Percentiles rank a stretch among this genome's conserved stretches.
These are phyloP conservation scores for Ceratocystis colombiana DNA, from an alignment of 2,329 filamentous ascomycete species.

Conservation along the genomic window DNA sequence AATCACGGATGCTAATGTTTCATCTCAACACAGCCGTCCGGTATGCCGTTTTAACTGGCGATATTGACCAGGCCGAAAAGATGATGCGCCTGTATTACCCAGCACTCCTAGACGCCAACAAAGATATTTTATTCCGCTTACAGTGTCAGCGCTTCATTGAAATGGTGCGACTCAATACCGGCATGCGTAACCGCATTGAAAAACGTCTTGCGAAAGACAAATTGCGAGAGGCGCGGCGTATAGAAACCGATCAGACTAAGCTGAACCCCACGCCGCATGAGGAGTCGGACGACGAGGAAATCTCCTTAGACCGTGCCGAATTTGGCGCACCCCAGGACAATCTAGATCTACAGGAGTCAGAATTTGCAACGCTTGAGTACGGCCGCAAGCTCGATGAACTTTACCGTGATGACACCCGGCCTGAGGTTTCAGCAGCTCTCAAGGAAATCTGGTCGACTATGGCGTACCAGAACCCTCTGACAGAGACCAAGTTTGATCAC, in stretches of 20 bases:
- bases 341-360: slow-evolving; percentile 39
- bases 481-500: slow-evolving; percentile 63
- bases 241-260: slow-evolving; percentile 44
- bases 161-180: slow-evolving; percentile 67
- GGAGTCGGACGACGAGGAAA: background rate
- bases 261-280: slow-evolving; percentile 11
- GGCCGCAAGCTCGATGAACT: slow-evolving; percentile 69
- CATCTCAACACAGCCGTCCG: slow-evolving; percentile 58
- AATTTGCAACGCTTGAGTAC: slow-evolving; percentile 64
- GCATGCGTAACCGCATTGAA: slow-evolving; percentile 28
- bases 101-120: slow-evolving; percentile 65
- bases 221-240: background rate
- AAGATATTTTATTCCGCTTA: slow-evolving; percentile 77
- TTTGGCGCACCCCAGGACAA: background rate
- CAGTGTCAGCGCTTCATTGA: slow-evolving; percentile 90
- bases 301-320: background rate
- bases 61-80: slow-evolving; percentile 84
- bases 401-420: slow-evolving; percentile 60
- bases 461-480: slow-evolving; percentile 72
- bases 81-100: slow-evolving; percentile 70
- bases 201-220: slow-evolving; percentile 29
- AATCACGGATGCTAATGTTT: background rate
- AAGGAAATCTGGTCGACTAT: slow-evolving; percentile 80
- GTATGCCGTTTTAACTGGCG: slow-evolving; percentile 75
- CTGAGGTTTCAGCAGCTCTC: slow-evolving; percentile 62